Evolutionary conservation across 768 basidiomycete species (phyloP).

Genomic region (Russula griseocarnosa): DNA sequence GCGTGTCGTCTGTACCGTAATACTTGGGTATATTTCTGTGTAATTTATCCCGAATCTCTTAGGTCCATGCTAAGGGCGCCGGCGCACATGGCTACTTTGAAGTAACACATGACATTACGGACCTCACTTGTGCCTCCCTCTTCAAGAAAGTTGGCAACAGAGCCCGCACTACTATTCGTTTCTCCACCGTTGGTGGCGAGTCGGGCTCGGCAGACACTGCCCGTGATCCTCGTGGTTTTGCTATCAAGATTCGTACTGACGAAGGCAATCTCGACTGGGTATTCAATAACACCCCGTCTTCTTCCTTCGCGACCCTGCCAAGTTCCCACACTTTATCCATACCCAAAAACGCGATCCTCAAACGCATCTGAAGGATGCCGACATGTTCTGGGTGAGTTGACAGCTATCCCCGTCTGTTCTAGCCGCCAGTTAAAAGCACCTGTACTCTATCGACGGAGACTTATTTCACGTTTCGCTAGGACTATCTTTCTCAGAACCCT

Average conservation of each 20-base stretch:
- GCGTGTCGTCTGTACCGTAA: conserved; percentile 60
- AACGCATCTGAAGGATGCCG: conserved; percentile 84
- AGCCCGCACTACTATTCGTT: conserved; percentile 74
- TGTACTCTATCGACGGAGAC: neutral
- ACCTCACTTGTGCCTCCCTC: conserved; percentile 68
- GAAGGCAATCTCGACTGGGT: conserved; percentile 94
- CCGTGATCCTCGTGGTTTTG: conserved; percentile 91
- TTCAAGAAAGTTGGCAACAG: conserved; percentile 64
- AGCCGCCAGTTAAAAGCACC: neutral
- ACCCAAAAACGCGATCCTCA: conserved; percentile 90
- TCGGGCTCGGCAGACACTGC: conserved; percentile 87
- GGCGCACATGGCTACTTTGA: conserved; percentile 94
- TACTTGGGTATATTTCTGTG: neutral
- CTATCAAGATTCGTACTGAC: conserved; percentile 82
- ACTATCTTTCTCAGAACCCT: conserved; percentile 83
- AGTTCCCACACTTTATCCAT: conserved; percentile 94
- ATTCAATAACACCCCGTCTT: conserved; percentile 92
- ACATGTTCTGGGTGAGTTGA: conserved; percentile 71
- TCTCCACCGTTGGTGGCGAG: conserved; percentile 92
- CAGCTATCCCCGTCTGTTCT: no score
- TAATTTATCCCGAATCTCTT: conserved; percentile 18
- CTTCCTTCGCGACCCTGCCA: conserved; percentile 81
- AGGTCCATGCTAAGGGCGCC: conserved; percentile 90
- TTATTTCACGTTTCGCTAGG: conserved; percentile 45
- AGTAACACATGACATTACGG: conserved; percentile 79